Evolutionary conservation across 2,329 filamentous ascomycete genomes (phyloP), one percentile per base, ranked within the genome.

Genomic region (Pseudogymnoascus sp.): DNA sequence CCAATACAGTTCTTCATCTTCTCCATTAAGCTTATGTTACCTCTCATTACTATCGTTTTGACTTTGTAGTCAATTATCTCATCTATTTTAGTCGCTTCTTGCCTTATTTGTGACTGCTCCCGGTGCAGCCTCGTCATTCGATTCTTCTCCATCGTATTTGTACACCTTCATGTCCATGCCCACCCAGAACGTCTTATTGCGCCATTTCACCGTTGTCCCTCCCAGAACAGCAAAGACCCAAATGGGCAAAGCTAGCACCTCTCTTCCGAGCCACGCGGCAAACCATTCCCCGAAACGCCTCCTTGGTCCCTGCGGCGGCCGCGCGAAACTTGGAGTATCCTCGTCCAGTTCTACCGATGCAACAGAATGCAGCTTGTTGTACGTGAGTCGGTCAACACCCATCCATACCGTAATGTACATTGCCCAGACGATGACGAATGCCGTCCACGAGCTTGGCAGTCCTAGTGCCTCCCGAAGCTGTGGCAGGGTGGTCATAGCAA

Each of bases 211-310:
- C 0, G 87, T 93, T 1, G 89, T 86, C 0, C 95, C 95, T n/a
- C 93, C 88, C 69, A 91, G 85, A 19, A 97, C 90, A 0, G 95
- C 95, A 84, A 89, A 92, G 0, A 85, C 78, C 95, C 95, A 99
- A 64, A 99, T 89, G 0, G 93, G 93, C 53, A 96, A 78, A 0
- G 95, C 93, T 7, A 97, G 79, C 0, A 84, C 67, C 76, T 99
- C 95, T 33, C 95, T 82, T 0, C 89, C 91, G 0, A 96, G 69
- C 95, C 96, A 99, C 0, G 93, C 89, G 5, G 82, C 73, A 3
- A 95, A 72, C 90, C 92, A 99, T 67, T 89, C 82, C 0, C 74
- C 66, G 63, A 95, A 89, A 0, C 81, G 77, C 38, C 90, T 80
- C 65, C 71, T 79, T 70, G 69, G 78, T 72, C 60, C 78, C 2